Evolutionary conservation across 202 grass and related monocot genomes (phyloP), one percentile per base, ranked within the genome.

Genomic region (Elaeis oleifera): DNA sequence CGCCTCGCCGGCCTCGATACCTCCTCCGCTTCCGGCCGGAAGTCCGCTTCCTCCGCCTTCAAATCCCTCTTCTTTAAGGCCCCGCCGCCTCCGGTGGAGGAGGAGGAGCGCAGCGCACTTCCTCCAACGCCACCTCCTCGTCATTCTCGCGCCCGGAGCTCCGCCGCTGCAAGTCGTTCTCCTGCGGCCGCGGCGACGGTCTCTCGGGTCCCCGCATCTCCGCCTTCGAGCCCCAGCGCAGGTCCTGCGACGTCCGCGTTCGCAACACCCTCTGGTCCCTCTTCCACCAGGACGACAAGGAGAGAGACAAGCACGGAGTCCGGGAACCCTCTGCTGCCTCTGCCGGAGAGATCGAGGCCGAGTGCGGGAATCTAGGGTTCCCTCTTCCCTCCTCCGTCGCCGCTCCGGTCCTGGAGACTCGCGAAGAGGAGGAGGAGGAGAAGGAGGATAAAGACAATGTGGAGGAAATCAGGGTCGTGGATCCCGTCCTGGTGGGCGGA

Each of bases 101-200:
- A 50, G 32, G 54, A 14, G 27, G 39, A 1, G 16, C 44, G 2
- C 36, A 20, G 24, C 28, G 23, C 6, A 50, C 63, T 18, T 52
- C 49, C 6, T 18, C 59, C 32, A 53, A 32, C 11, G 2, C 53
- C 58, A 4, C 60, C 58, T 23, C 36, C 9, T 44, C 36, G 1
- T 13, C 36, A 44, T 44, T 22, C 29, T n/a, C 59, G 11, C 48
- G 16, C 53, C 50, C 80, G n/a, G 81, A 79, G 57, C 92, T 97
- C 61, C 92, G 88, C 53, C 92, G 92, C 51, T 97, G 81, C 88
- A 97, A 86, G 79, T 97, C 92, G 57, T 97, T 84, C 76, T 97
- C 92, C 49, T 77, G 76, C 22, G 70, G 60, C 27, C 82, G 81
- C 5, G 49, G 22, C 57, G 57, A 28, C 21, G 74, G 76, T 3